Conservation (phyloP, 176 grass and related monocot species). For the Melocanna baccifera region DNA sequence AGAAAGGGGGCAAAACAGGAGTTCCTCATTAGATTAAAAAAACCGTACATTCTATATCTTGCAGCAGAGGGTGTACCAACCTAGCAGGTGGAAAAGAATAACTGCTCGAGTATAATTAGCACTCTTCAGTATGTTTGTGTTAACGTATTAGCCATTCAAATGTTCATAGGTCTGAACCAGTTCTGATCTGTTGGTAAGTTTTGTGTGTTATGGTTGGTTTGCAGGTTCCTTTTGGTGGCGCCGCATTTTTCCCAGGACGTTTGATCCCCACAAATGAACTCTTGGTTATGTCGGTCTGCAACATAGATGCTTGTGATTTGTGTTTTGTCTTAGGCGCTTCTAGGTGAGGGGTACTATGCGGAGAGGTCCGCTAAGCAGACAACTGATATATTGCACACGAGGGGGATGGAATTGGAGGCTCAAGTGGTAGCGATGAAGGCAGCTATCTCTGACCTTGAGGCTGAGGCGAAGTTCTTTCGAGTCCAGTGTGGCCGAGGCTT, state of each 20-base stretch:
- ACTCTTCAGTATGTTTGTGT: neutral
- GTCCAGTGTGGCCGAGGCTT: slow-evolving; percentile 53
- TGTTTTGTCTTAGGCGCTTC: slow-evolving; percentile 61
- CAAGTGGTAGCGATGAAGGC: slow-evolving; percentile 74
- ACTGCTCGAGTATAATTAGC: neutral
- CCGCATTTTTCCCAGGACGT: slow-evolving; percentile 75
- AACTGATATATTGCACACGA: slow-evolving; percentile 63
- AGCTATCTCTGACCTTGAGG: slow-evolving; percentile 67
- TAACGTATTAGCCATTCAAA: neutral
- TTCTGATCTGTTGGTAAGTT: neutral
- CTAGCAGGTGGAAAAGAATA: neutral
- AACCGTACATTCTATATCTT: neutral
- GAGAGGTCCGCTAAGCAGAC: slow-evolving; percentile 85
- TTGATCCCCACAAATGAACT: slow-evolving; percentile 91
- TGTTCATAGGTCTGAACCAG: neutral
- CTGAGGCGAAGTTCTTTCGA: slow-evolving; percentile 73
- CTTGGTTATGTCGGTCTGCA: slow-evolving; percentile 20
- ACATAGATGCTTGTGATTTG: slow-evolving; percentile 9
- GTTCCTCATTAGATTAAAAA: neutral
- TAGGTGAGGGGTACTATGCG: slow-evolving; percentile 82
- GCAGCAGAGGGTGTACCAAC: neutral
- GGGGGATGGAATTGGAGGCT: slow-evolving; percentile 65
- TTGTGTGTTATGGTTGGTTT: slow-evolving; percentile 7
- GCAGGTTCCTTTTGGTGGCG: slow-evolving; percentile 86
- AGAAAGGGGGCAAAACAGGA: neutral